Conservation (phyloP, 139 green algal genomes). For the Chlorella sp. region DNA sequence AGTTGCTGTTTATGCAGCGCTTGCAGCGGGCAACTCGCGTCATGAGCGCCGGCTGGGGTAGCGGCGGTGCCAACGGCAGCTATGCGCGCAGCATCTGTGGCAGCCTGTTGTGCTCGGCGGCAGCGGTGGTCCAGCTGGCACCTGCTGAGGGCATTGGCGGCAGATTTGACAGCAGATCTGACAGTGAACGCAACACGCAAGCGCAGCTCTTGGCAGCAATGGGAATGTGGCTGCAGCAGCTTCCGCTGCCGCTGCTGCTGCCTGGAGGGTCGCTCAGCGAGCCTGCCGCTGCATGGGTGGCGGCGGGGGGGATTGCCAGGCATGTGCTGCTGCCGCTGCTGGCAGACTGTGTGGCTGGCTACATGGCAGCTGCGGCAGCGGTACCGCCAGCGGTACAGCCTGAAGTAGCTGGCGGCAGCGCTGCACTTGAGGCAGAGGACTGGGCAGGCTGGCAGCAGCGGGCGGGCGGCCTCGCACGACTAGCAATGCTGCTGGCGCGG, state of each 20-base stretch:
- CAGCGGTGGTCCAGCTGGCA: neutral
- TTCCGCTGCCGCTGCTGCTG: constrained; percentile 26
- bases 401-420: neutral
- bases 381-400: neutral
- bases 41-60: neutral
- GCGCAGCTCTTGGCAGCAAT: neutral
- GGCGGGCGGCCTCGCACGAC: neutral
- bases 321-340: neutral
- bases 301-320: neutral
- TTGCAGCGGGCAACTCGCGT: neutral
- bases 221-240: constrained; percentile 11
- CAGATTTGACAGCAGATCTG: neutral
- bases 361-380: neutral
- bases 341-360: neutral
- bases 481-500: constrained; percentile 1
- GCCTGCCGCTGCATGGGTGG: neutral
- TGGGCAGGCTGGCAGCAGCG: constrained; percentile 18
- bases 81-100: neutral
- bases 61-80: neutral
- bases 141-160: neutral
- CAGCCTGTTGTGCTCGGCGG: constrained; percentile 2
- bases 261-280: neutral
- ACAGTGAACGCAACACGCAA: neutral
- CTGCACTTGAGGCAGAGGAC: neutral
- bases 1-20: neutral